These are phyloP conservation scores for Pyrenochaeta sp. DNA, from an alignment of 2,329 filamentous ascomycete species.

Conservation along the genomic window DNA sequence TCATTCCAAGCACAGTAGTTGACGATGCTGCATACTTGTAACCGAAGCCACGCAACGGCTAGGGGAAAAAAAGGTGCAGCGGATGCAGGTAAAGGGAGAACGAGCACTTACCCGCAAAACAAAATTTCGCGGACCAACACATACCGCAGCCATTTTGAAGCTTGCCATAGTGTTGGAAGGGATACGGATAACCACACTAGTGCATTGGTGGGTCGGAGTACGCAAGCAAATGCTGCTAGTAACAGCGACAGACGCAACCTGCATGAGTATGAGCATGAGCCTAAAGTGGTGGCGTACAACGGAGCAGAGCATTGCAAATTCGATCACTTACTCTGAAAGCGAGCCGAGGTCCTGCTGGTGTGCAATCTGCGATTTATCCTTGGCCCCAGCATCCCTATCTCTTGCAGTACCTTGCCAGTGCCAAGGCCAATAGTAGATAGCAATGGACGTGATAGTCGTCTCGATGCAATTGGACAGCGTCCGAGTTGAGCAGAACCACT, in stretches of 20 bases:
- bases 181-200: conserved; percentile 81
- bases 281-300: conserved; percentile 17
- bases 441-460: conserved; percentile 82
- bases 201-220: conserved; percentile 88
- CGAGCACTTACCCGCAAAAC: conserved; percentile 62
- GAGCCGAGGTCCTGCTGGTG: conserved; percentile 44
- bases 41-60: conserved; percentile 6
- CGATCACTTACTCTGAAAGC: conserved; percentile 35
- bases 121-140: conserved; percentile 70
- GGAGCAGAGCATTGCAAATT: conserved; percentile 8
- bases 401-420: conserved; percentile 56
- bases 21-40: conserved; percentile 13
- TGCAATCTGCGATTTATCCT: conserved; percentile 43
- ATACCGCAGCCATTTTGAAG: conserved; percentile 55
- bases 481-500: conserved; percentile 93
- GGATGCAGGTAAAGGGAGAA: conserved; percentile 14
- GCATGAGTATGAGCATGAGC: conserved; percentile 29
- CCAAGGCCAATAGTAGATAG: conserved; percentile 90
- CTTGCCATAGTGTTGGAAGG: conserved; percentile 60
- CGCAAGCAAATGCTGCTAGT: conserved; percentile 81
- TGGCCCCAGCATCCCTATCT: conserved; percentile 24
- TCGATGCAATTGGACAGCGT: conserved; percentile 96
- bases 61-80: conserved; percentile 18
- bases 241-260: conserved; percentile 66
- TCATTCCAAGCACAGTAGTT: conserved; percentile 10